A percentile compares a stretch with the other conserved stretches of the same genome.
phyloP scores from a whole-genome alignment of 768 basidiomycete species.

The Xerocomellus intermedius region DNA sequence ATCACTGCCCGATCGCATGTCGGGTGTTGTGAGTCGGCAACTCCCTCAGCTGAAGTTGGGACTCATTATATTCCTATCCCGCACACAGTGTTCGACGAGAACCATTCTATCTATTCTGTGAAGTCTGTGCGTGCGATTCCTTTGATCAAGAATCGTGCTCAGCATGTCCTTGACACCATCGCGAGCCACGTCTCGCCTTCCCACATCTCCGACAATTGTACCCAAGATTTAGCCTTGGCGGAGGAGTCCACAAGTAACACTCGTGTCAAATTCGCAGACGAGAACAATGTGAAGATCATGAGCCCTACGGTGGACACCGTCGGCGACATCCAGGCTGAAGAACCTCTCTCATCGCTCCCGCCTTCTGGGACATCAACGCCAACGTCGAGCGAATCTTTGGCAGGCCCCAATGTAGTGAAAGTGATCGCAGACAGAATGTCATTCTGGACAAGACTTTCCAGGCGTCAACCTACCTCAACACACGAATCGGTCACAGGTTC shows the following conservation, averaged over 20 bases:
- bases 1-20: conserved; percentile 61
- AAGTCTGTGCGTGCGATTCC: conserved; percentile 73
- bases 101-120: conserved; percentile 62
- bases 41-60: not conserved
- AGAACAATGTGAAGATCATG: conserved; percentile 45
- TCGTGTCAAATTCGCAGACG: conserved; percentile 55
- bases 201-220: conserved; percentile 33
- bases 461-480: conserved; percentile 35
- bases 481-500: conserved; percentile 9
- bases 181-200: conserved; percentile 53
- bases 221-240: conserved; percentile 19
- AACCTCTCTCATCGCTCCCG: conserved; percentile 17
- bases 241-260: conserved; percentile 19
- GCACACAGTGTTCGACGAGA: conserved; percentile 60
- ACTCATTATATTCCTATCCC: conserved; percentile 1
- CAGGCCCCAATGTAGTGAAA: conserved; percentile 56
- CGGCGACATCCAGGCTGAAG: not conserved
- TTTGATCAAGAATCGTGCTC: conserved; percentile 62
- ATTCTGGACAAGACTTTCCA: conserved; percentile 70
- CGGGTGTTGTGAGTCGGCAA: conserved; percentile 56
- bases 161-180: conserved; percentile 49
- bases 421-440: conserved; percentile 64
- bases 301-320: conserved; percentile 31
- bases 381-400: conserved; percentile 43
- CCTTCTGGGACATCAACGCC: conserved; percentile 56